Evolutionary conservation across 768 basidiomycete genomes (phyloP).

Genomic region (Daedaleopsis nitida): DNA sequence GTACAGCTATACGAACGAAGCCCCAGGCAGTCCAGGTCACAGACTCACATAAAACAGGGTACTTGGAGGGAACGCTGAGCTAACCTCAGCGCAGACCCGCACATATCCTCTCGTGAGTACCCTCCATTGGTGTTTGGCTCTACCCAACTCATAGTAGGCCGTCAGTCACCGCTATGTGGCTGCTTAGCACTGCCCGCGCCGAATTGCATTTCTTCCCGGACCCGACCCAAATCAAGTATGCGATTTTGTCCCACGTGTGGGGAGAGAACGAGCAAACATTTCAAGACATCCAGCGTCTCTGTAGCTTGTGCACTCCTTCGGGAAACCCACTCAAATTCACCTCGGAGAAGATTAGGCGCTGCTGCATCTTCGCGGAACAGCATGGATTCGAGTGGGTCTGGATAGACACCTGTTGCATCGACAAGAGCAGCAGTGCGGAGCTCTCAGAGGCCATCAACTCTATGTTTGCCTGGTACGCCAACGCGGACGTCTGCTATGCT

Average conservation of each 20-base stretch:
- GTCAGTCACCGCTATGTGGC: constrained; percentile 3
- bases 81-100: no score
- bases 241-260: constrained; percentile 14
- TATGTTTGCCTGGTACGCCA: constrained; percentile 11
- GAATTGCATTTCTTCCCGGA: constrained; percentile 1
- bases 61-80: neutral
- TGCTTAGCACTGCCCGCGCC: neutral
- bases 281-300: constrained; percentile 4
- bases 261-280: constrained; percentile 11
- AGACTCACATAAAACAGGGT: neutral
- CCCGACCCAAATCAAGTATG: neutral
- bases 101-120: neutral
- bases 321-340: neutral
- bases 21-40: neutral
- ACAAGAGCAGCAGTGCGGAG: constrained; percentile 17
- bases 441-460: constrained; percentile 15
- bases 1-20: no score
- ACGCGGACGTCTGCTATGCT: constrained; percentile 10
- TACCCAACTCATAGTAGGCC: neutral
- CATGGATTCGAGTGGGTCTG: constrained; percentile 9
- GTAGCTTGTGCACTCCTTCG: neutral
- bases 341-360: constrained; percentile 7
- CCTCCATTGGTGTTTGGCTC: neutral
- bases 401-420: constrained; percentile 17
- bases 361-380: neutral